Percentiles rank a stretch among this genome's conserved stretches.
These are phyloP conservation scores for Canariomyces notabilis DNA, from an alignment of 2,329 filamentous ascomycete genomes.

Conservation along the genomic window DNA sequence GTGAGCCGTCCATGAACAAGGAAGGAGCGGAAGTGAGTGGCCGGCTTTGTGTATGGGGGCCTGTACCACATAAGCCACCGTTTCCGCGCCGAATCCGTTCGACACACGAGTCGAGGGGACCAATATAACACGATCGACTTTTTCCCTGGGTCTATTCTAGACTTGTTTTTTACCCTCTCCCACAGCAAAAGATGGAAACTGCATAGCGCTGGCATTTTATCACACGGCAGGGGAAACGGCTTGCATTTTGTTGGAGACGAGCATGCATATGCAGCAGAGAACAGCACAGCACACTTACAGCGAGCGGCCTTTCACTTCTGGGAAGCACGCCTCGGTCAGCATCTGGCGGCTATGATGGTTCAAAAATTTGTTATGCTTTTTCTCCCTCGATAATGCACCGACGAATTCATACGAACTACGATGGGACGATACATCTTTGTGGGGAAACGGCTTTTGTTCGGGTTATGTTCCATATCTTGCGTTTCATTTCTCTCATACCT, in stretches of 20 bases:
- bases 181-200: neutral
- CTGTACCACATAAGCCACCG: neutral
- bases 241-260: neutral
- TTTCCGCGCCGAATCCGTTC: neutral
- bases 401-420: neutral
- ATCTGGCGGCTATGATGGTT: neutral
- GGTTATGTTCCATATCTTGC: conserved; percentile 2
- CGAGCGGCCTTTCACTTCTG: neutral
- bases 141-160: conserved; percentile 4
- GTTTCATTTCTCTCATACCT: neutral
- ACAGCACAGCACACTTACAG: neutral
- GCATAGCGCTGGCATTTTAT: conserved; percentile 8
- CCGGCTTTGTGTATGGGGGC: no score
- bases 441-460: conserved; percentile 6
- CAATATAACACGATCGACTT: conserved; percentile 1
- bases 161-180: conserved; percentile 1
- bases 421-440: conserved; percentile 8
- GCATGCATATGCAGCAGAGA: neutral
- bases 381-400: conserved; percentile 5
- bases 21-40: neutral
- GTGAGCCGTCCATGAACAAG: conserved; percentile 46
- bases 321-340: no score
- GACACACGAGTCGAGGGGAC: conserved; percentile 2
- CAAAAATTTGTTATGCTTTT: neutral
- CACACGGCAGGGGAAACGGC: conserved; percentile 2